phyloP scores from a whole-genome alignment of 2,329 filamentous ascomycete species.

The Raffaelea arxii region DNA sequence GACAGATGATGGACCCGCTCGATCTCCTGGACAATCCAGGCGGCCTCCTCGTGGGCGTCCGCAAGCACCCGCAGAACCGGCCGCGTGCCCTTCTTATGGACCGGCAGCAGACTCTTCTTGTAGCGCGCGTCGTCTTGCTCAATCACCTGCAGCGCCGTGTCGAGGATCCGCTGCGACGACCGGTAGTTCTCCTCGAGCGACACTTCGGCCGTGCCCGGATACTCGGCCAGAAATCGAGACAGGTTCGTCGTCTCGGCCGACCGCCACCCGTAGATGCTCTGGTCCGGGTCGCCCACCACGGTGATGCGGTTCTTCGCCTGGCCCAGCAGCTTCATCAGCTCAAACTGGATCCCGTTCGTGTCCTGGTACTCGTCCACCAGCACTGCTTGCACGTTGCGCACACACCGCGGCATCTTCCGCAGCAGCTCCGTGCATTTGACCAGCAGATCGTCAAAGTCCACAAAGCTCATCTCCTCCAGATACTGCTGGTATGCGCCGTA shows the following conservation, averaged over 20 bases:
- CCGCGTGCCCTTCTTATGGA: slow-evolving; percentile 68
- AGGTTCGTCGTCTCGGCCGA: slow-evolving; percentile 89
- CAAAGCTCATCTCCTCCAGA: slow-evolving; percentile 64
- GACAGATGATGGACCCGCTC: slow-evolving; percentile 60
- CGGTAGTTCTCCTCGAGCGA: slow-evolving; percentile 91
- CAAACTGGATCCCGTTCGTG: slow-evolving; percentile 90
- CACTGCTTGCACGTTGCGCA: slow-evolving; percentile 81
- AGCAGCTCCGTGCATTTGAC: slow-evolving; percentile 75
- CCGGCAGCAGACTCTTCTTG: slow-evolving; percentile 67
- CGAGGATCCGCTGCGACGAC: slow-evolving; percentile 76
- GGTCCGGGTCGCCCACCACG: slow-evolving; percentile 91
- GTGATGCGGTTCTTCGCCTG: slow-evolving; percentile 68
- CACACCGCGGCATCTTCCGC: slow-evolving; percentile 62
- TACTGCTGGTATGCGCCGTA: slow-evolving; percentile 72
- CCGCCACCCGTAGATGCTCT: slow-evolving; percentile 95
- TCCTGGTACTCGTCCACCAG: slow-evolving; percentile 98
- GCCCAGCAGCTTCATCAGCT: slow-evolving; percentile 83
- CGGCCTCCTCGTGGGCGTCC: slow-evolving; percentile 62
- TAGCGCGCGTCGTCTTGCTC: slow-evolving; percentile 79
- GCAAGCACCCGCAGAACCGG: slow-evolving; percentile 73
- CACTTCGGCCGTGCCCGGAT: slow-evolving; percentile 68
- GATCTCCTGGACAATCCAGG: slow-evolving; percentile 84
- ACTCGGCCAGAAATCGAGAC: slow-evolving; percentile 65
- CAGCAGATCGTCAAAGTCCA: slow-evolving; percentile 92
- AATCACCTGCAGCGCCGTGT: slow-evolving; percentile 74